Evolutionary conservation across 169 alveolate genomes (phyloP), one percentile per base, ranked within the genome.

Genomic region (Plasmodium relictum): DNA sequence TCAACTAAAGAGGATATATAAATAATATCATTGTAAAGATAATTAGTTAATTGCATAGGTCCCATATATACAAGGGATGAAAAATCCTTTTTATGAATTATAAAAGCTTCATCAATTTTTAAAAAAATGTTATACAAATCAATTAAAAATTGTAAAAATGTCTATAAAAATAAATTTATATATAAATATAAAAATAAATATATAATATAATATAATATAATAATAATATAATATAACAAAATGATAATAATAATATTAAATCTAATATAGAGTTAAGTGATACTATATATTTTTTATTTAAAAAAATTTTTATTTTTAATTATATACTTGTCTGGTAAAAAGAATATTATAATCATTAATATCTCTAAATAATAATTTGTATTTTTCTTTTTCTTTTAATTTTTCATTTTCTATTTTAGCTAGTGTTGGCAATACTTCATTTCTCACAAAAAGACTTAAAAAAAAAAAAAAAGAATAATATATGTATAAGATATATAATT

Each of bases 321-420:
- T 42, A 24, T 58, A 37, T 78, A 78, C 89, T 66, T 59, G 89
- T 26, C 89, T 65, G 59, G 39, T 68, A 52, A 78, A 78, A 44
- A 26, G 42, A 18, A 72, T 26, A 41, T 78, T 78, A 39, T 78
- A 78, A 58, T 78, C 89, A 59, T 78, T 78, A 44, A 78, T 66
- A 62, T 78, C 45, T 52, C 42, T 66, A 78, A 65, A 78, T 8
- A 63, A 41, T 78, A 45, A 48, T 54, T 52, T 37, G 37, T 50
- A 48, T 20, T 78, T 78, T 59, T 78, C 89, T 59, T 65, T 52
- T 58, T 78, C 66, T 44, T 78, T 78, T 44, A 78, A 41, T 50
- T 78, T 62, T 16, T 78, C 89, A 65, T 65, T 63, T 66, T 78
- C 89, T 78, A 78, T 78, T 78, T 78, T 78, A 10, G 89, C 89